These are phyloP conservation scores for Erythrobasidium hasegawianum DNA, from an alignment of 1,284 basidiomycete genomes.

Conservation along the genomic window DNA sequence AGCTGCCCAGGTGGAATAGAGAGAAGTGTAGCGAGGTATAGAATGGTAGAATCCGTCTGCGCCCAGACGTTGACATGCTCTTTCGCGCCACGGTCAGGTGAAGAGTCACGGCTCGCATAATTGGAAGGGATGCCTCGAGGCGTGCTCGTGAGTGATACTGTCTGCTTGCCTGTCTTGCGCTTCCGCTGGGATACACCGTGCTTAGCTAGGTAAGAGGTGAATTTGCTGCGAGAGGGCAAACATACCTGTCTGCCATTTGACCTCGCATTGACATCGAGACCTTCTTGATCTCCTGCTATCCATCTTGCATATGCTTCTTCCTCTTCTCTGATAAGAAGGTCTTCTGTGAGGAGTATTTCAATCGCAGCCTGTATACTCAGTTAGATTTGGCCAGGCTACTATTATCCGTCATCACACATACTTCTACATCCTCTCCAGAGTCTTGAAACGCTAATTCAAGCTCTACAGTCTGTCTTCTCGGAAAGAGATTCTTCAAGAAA, in stretches of 20 bases:
- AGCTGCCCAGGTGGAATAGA: constrained; percentile 28
- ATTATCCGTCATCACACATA: no score
- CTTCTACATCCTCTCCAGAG: constrained; percentile 24
- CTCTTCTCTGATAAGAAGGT: constrained; percentile 28
- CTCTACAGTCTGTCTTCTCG: constrained; percentile 29
- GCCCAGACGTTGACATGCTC: constrained; percentile 22
- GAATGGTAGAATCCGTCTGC: constrained; percentile 24
- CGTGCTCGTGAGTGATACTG: constrained; percentile 25
- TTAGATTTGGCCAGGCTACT: not conserved
- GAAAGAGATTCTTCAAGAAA: constrained; percentile 33
- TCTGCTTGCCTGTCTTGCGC: constrained; percentile 30
- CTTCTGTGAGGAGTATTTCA: constrained; percentile 29
- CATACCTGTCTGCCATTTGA: not conserved
- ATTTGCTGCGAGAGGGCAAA: no score
- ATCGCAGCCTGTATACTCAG: constrained; percentile 10
- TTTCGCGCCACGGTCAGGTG: constrained; percentile 9
- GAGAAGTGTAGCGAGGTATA: constrained; percentile 25
- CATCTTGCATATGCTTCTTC: constrained; percentile 12
- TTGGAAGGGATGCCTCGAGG: constrained; percentile 3
- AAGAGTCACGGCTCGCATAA: not conserved
- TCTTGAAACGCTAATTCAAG: constrained; percentile 22
- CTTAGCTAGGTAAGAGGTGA: no score
- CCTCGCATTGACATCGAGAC: not conserved
- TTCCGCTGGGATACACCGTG: no score
- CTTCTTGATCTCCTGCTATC: not conserved